phyloP scores from a whole-genome alignment of 2,329 filamentous ascomycete species.

The Xylaria sp. region DNA sequence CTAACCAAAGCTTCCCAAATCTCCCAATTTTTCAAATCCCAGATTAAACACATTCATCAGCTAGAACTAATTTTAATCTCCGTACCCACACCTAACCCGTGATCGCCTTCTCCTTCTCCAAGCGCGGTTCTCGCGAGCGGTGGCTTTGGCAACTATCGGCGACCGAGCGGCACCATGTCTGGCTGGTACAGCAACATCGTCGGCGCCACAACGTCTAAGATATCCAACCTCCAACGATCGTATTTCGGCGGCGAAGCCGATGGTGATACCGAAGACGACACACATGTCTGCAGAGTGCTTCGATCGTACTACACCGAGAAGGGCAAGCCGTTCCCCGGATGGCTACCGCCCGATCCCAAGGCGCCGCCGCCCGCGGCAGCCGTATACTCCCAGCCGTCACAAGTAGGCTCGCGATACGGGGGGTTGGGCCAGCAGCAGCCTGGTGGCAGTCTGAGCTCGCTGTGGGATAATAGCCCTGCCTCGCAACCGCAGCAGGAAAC shows the following conservation, averaged over 20 bases:
- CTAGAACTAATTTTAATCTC: not conserved
- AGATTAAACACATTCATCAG: not conserved
- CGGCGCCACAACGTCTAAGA: constrained; percentile 72
- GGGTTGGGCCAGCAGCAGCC: constrained; percentile 53
- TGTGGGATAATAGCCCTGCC: constrained; percentile 65
- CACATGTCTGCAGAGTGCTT: constrained; percentile 92
- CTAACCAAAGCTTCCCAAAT: not conserved
- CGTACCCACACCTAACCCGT: not conserved
- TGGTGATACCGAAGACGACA: constrained; percentile 86
- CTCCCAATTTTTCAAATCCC: not conserved
- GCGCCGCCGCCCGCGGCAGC: constrained; percentile 67
- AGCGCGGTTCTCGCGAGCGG: not conserved
- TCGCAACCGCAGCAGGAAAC: constrained; percentile 52
- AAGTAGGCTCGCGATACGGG: constrained; percentile 66
- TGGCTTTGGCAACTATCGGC: constrained; percentile 14
- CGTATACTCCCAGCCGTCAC: constrained; percentile 62
- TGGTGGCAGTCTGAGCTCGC: constrained; percentile 61
- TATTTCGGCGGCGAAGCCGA: constrained; percentile 74
- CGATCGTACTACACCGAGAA: constrained; percentile 94
- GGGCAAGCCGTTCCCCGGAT: constrained; percentile 80
- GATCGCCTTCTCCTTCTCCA: constrained; percentile 1
- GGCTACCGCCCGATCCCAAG: constrained; percentile 93
- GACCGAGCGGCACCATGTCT: constrained; percentile 65
- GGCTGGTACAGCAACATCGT: constrained; percentile 84
- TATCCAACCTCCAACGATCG: constrained; percentile 74